Evolutionary conservation across 176 grass and related monocot genomes (phyloP).

Genomic region (Pharus latifolius): DNA sequence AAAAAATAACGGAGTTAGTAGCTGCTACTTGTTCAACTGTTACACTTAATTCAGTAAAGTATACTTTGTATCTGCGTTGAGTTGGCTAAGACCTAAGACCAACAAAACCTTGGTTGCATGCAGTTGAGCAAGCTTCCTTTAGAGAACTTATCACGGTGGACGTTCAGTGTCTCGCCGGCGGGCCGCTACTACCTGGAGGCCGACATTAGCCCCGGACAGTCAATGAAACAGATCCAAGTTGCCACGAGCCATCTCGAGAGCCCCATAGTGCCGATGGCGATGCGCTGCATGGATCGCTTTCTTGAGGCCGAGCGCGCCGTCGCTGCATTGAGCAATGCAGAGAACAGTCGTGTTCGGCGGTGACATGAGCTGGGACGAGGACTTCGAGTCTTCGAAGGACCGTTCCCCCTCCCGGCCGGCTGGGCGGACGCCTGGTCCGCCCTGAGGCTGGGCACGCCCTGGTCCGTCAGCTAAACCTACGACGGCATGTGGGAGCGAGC

Average conservation of each 20-base stretch:
- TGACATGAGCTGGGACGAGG: conserved; percentile 20
- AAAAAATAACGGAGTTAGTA: too few relatives aligned
- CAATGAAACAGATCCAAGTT: background rate
- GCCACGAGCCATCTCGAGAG: background rate
- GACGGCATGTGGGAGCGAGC: background rate
- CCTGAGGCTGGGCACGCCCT: too few relatives aligned
- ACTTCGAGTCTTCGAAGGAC: background rate
- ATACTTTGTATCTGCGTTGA: too few relatives aligned
- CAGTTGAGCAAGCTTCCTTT: background rate
- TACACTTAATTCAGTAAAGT: too few relatives aligned
- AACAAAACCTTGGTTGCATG: too few relatives aligned
- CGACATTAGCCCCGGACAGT: background rate
- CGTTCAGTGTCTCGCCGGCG: background rate
- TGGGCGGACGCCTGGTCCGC: background rate
- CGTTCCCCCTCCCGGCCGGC: background rate
- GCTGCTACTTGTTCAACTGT: too few relatives aligned
- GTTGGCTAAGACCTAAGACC: too few relatives aligned
- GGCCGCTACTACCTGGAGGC: background rate
- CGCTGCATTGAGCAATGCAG: background rate
- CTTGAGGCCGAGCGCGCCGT: background rate
- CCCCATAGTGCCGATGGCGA: background rate
- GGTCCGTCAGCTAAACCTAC: background rate
- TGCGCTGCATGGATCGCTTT: background rate
- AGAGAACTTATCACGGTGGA: background rate
- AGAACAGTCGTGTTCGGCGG: conserved; percentile 5